A percentile compares a stretch with the other conserved stretches of the same genome.
phyloP scores from a whole-genome alignment of 164 flowering plant genomes.

The Annona squamosa region DNA sequence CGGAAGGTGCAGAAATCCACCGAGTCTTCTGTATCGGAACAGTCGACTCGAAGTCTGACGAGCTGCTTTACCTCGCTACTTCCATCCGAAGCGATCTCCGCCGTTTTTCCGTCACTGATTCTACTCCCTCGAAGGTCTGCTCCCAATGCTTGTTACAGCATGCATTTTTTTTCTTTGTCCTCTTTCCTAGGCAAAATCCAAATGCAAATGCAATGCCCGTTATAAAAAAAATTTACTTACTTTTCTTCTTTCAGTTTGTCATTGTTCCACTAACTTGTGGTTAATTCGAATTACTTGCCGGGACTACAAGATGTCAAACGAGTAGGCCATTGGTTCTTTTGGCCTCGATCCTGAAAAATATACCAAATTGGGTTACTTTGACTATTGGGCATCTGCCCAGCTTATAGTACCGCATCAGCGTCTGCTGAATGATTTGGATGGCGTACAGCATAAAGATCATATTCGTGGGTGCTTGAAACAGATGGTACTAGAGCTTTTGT shows the following conservation, averaged over 20 bases:
- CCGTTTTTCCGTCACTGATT: slow-evolving; percentile 21
- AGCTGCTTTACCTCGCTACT: slow-evolving; percentile 62
- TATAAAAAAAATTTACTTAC: not conserved
- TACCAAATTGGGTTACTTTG: no score
- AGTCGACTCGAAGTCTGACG: slow-evolving; percentile 77
- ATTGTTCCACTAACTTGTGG: no score
- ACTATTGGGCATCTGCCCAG: no score
- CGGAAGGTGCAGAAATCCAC: slow-evolving; percentile 1
- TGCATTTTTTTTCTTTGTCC: not conserved
- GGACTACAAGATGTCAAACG: no score
- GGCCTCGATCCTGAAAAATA: no score
- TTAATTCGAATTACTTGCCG: no score
- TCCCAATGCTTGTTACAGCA: not conserved
- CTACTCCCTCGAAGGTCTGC: not conserved
- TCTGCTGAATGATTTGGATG: no score
- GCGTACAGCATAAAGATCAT: no score
- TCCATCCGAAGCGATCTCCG: slow-evolving; percentile 45
- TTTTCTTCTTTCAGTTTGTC: not conserved
- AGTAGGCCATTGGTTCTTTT: no score
- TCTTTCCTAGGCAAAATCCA: not conserved
- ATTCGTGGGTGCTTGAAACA: no score
- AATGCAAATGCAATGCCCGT: not conserved
- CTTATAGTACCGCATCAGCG: no score
- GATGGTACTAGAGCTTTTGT: no score
- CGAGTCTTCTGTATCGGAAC: slow-evolving; percentile 74